Base-by-base conservation (phyloP, 352 stramenopile genomes). In the Albugo candida region DNA sequence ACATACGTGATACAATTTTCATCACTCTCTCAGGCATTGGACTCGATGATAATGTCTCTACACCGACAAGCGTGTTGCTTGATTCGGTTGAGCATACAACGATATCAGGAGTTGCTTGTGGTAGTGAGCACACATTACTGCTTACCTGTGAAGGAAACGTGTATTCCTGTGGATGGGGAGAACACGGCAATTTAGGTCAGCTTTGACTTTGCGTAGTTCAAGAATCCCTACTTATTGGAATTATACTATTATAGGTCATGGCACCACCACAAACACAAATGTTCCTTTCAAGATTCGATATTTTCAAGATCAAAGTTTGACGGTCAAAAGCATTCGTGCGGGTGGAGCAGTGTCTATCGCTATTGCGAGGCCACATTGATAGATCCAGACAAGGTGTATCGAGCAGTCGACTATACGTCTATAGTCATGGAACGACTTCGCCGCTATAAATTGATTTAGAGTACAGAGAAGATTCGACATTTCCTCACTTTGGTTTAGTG, bases 181-280 rank as follows among this genome's bases (percentile, higher is more conserved):
- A 91, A 50, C 77, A 91, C 48, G 77, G 77, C 37, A 91, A 91
- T 38, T 61, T 91, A 0, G 77, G 77, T 87, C 60, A 14, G 61
- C 65, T 27, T 17, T 14, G 8, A 3, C 31, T 17, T 14, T 10
- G 2, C 10, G 4, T 12, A 14, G 21, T 24, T 35, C 3, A 37
- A 10, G 24, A 18, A 8, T 39, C 46, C 4, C 41, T 8, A 42
- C 43, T 24, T 19, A 8, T 35, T 24, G 2, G 19, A 42, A 17
- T 8, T 11, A 17, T 11, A 27, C 11, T 37, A 13, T 24, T 27
- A 10, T 49, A 88, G 76, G 76, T 19, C 76, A 85, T 54, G 67
- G 60, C 1, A 65, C 82, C 44, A 63, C 58, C 2, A 50, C 40
- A 0, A 89, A 75, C 42, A 53, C 53, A 19, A 39, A 48, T 16